Conservation (phyloP, 2,329 filamentous ascomycete genomes). For the Podosphaera fusca region DNA sequence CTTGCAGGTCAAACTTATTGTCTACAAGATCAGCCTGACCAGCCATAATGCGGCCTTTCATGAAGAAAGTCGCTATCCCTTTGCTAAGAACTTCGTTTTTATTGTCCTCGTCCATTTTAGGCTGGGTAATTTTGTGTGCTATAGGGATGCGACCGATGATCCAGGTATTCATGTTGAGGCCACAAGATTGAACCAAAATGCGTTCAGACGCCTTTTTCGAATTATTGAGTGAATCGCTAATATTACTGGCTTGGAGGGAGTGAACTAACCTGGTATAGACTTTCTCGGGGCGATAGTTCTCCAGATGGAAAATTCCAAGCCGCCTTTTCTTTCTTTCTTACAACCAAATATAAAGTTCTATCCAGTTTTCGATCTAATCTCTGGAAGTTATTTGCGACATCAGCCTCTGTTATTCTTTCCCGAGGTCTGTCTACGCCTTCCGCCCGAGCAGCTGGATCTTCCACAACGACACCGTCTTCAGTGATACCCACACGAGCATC, state of each 20-base stretch:
- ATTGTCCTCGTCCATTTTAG: constrained; percentile 19
- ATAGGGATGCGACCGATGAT: constrained; percentile 78
- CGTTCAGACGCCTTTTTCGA: constrained; percentile 50
- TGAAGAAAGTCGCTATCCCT: constrained; percentile 44
- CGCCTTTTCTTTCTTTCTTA: constrained; percentile 41
- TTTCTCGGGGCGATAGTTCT: constrained; percentile 45
- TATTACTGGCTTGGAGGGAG: neutral
- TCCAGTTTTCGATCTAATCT: constrained; percentile 63
- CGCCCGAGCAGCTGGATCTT: constrained; percentile 29
- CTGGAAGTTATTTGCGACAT: constrained; percentile 46
- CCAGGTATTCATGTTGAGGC: constrained; percentile 97
- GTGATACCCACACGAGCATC: constrained; percentile 16
- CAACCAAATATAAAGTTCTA: constrained; percentile 68
- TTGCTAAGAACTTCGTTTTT: constrained; percentile 30
- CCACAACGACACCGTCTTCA: constrained; percentile 47
- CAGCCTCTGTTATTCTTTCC: constrained; percentile 53
- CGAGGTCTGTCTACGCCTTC: constrained; percentile 47
- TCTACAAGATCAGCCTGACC: constrained; percentile 65
- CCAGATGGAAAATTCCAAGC: constrained; percentile 67
- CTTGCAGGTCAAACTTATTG: constrained; percentile 49
- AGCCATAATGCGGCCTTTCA: constrained; percentile 90
- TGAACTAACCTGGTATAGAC: constrained; percentile 53
- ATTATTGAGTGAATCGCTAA: neutral
- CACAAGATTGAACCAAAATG: constrained; percentile 52
- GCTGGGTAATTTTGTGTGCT: constrained; percentile 46